Conservation (phyloP, 768 basidiomycete genomes). For the Ramaria sp. region DNA sequence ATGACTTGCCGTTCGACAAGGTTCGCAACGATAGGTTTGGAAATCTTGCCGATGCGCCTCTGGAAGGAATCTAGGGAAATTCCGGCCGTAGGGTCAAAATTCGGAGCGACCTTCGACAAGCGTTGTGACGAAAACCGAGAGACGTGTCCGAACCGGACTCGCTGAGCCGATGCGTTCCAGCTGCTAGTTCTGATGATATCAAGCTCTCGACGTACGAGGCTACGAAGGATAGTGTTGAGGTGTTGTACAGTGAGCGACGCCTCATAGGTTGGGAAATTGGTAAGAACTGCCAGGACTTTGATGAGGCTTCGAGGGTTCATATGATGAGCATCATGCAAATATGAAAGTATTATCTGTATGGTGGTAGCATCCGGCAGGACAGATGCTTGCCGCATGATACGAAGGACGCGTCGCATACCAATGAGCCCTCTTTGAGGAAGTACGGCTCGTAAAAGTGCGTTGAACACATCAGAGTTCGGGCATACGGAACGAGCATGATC, state of each 20-base stretch:
- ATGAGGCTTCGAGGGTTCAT: constrained; percentile 37
- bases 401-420: constrained; percentile 35
- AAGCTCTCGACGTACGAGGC: constrained; percentile 44
- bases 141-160: background rate
- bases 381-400: constrained; percentile 42
- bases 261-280: constrained; percentile 21
- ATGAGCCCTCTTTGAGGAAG: constrained; percentile 39
- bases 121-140: background rate
- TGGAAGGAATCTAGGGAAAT: constrained; percentile 25
- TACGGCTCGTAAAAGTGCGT: constrained; percentile 45
- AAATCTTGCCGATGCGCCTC: constrained; percentile 18
- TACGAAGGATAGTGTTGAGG: constrained; percentile 43
- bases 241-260: constrained; percentile 44
- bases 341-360: constrained; percentile 40
- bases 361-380: constrained; percentile 47
- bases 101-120: background rate
- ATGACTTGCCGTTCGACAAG: constrained; percentile 37
- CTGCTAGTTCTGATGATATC: constrained; percentile 31
- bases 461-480: constrained; percentile 40
- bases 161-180: constrained; percentile 31
- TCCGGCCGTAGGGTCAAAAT: constrained; percentile 42
- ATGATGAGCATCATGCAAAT: constrained; percentile 35
- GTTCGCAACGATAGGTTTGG: constrained; percentile 35
- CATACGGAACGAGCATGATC: constrained; percentile 8
- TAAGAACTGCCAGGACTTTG: constrained; percentile 34